These are phyloP conservation scores for Gleditsia sinensis DNA, from an alignment of 306 rosid genomes.

Conservation along the genomic window DNA sequence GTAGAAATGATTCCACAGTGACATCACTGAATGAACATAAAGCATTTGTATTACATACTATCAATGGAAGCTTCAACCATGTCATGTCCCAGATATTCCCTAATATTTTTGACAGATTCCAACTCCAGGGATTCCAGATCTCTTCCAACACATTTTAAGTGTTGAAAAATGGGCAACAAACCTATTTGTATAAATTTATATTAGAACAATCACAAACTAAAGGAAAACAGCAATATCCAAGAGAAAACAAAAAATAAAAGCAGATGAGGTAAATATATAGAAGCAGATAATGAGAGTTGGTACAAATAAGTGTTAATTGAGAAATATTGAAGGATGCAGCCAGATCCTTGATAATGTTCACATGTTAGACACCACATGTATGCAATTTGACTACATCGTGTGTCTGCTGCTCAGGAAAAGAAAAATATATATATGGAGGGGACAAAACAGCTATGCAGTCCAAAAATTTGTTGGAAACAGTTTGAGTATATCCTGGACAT, in stretches of 20 bases:
- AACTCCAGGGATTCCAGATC: slow-evolving; percentile 61
- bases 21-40: slow-evolving; percentile 26
- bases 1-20: slow-evolving; percentile 4
- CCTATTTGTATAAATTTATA: slow-evolving; percentile 50
- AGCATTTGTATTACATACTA: slow-evolving; percentile 50
- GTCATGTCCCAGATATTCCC: slow-evolving; percentile 47
- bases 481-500: neutral
- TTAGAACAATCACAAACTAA: slow-evolving; percentile 21
- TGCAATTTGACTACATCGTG: neutral
- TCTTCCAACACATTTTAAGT: slow-evolving; percentile 58
- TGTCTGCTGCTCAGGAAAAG: neutral
- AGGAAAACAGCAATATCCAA: slow-evolving; percentile 17
- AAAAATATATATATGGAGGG: too few species aligned
- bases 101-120: slow-evolving; percentile 51
- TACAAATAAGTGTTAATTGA: neutral
- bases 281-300: slow-evolving; percentile 17
- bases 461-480: neutral
- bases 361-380: neutral
- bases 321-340: slow-evolving; percentile 10
- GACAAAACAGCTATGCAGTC: slow-evolving; percentile 5
- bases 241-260: slow-evolving; percentile 17
- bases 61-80: slow-evolving; percentile 64
- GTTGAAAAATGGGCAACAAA: slow-evolving; percentile 73
- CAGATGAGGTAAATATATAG: neutral
- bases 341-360: neutral